These are phyloP conservation scores for Geopyxis carbonaria DNA, from an alignment of 495 filamentous ascomycete species.

Conservation along the genomic window DNA sequence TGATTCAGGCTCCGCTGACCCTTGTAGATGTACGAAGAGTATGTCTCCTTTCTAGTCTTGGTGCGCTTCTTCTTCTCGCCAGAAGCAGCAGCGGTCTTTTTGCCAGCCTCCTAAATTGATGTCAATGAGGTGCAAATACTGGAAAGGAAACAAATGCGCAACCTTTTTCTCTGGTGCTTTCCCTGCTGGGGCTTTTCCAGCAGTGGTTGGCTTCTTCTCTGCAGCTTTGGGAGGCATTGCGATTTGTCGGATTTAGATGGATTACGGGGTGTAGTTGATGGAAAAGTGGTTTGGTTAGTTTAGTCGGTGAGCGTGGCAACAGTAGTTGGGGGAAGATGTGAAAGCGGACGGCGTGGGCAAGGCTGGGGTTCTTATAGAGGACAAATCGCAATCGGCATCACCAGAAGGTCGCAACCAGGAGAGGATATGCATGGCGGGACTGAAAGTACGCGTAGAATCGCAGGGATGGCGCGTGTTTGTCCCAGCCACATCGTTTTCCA, in stretches of 20 bases:
- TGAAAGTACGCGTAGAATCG: no score
- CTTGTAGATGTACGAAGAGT: conserved; percentile 99
- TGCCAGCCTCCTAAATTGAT: conserved; percentile 54
- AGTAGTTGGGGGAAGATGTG: conserved; percentile 30
- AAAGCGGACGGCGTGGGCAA: conserved; percentile 28
- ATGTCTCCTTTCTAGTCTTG: conserved; percentile 99
- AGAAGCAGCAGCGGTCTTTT: conserved; percentile 84
- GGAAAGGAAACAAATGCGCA: conserved; percentile 10
- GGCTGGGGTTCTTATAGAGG: conserved; percentile 28
- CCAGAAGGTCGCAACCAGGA: conserved; percentile 11
- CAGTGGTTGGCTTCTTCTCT: conserved; percentile 93
- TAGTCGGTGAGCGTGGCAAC: conserved; percentile 16
- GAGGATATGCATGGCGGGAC: no score
- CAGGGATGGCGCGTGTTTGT: no score
- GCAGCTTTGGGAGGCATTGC: conserved; percentile 86
- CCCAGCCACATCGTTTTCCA: no score
- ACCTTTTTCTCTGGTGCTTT: conserved; percentile 90
- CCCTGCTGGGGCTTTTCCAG: conserved; percentile 87
- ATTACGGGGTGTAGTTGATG: conserved; percentile 9
- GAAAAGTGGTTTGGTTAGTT: not conserved
- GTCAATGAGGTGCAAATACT: not conserved
- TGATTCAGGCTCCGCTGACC: conserved; percentile 39
- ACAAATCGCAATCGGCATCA: conserved; percentile 23
- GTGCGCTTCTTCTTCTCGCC: conserved; percentile 99
- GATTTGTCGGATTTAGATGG: conserved; percentile 10